Evolutionary conservation across 1,284 basidiomycete genomes (phyloP), one percentile per base, ranked within the genome.

Genomic region (Cutaneotrichosporon arboriforme): DNA sequence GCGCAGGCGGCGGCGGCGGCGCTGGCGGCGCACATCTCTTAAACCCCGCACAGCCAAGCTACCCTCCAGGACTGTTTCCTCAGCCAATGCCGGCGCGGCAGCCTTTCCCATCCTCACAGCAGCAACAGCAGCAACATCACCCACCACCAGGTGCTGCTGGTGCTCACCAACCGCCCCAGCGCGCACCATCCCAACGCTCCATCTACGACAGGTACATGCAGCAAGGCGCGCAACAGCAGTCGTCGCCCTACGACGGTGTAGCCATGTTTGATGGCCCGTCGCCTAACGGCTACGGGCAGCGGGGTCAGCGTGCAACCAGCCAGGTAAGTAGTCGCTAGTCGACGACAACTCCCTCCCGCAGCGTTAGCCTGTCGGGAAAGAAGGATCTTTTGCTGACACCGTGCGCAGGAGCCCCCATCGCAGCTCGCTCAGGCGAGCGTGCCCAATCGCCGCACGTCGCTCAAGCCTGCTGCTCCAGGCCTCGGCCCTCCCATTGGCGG

Each of bases 211-310:
- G 37, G 21, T 46, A 31, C 33, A 33, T 33, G 8, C 36, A 43
- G 35, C 40, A 43, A 41, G 46, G 36, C 26, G 49, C 35, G 39
- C 33, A 34, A 34, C 34, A n/a, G 3, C 45, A 35, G 45, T 17
- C 33, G 12, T 35, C 47, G 37, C 36, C 47, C 15, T 54, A 54
- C 22, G 43, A 52, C 26, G 48, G 46, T 35, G 51, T 53, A 23
- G 17, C 46, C 18, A 18, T 44, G 22, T 35, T 18, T 26, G 50
- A 51, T 12, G 17, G 23, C 15, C 20, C 42, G 13, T n/a, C 33
- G 9, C 12, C 48, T 3, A 40, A 46, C 21, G 43, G 50, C 13
- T 37, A 44, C 49, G 22, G 23, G n/a, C 17, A 18, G 22, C 36
- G 18, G 17, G 3, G 18, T 21, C 44, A 35, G 35, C 40, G 43